A percentile compares a stretch with the other conserved stretches of the same genome.
These are phyloP conservation scores for Podospora didyma DNA, from an alignment of 495 filamentous ascomycete genomes.

Conservation along the genomic window DNA sequence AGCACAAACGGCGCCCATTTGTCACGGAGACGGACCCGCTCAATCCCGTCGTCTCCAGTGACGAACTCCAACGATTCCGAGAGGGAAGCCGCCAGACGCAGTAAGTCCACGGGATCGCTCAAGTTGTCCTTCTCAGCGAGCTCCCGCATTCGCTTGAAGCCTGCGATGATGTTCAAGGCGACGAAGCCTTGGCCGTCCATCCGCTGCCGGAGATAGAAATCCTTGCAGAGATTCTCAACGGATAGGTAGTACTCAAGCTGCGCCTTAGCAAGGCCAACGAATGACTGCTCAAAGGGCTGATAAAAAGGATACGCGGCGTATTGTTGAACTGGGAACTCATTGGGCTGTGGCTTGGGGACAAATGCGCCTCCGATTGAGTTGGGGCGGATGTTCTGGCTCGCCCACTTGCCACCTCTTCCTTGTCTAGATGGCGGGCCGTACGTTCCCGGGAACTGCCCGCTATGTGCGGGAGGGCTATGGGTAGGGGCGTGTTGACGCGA, in stretches of 20 bases:
- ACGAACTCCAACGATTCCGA: slow-evolving; percentile 68
- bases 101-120: slow-evolving; percentile 50
- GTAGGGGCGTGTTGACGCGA: slow-evolving; percentile 20
- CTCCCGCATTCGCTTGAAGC: slow-evolving; percentile 78
- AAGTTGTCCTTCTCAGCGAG: slow-evolving; percentile 57
- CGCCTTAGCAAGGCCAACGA: slow-evolving; percentile 31
- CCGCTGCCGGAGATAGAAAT: slow-evolving; percentile 78
- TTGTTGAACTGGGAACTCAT: slow-evolving; percentile 15
- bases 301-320: slow-evolving; percentile 14
- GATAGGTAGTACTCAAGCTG: slow-evolving; percentile 98
- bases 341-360: slow-evolving; percentile 15
- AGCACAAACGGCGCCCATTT: slow-evolving; percentile 82
- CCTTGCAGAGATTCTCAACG: slow-evolving; percentile 92
- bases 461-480: slow-evolving; percentile 21
- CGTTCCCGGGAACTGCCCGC: slow-evolving; percentile 17
- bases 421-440: slow-evolving; percentile 18
- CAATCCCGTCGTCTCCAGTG: slow-evolving; percentile 64
- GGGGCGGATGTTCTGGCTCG: slow-evolving; percentile 13
- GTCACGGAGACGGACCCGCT: slow-evolving; percentile 72
- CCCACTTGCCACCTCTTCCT: slow-evolving; percentile 25
- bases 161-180: slow-evolving; percentile 67
- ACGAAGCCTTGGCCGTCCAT: slow-evolving; percentile 97
- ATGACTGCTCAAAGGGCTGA: slow-evolving; percentile 11
- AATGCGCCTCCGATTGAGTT: slow-evolving; percentile 16
- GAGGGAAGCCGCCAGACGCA: slow-evolving; percentile 68